Evolutionary conservation across 1,139 yeast genomes (phyloP), one percentile per base, ranked within the genome.

Genomic region (Komagataea norvegica): DNA sequence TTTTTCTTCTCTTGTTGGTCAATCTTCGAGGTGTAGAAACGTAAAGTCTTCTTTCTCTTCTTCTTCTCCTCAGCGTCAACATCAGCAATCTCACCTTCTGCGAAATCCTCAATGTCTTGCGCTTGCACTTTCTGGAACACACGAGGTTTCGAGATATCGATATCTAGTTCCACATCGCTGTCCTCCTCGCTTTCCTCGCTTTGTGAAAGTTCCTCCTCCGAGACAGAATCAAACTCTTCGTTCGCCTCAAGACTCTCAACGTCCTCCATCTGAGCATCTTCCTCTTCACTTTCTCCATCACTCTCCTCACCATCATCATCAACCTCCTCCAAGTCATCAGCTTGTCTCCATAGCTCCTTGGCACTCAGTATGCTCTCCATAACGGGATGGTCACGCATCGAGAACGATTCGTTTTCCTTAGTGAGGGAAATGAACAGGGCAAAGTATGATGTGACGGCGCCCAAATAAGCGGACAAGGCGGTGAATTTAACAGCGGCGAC

Each of bases 11-110:
- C 77, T 36, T 85, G 84, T 62, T 85, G 89, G 60, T 88, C 96
- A 61, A 91, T 89, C 64, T 89, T 91, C 44, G 97, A 85, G 2
- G 98, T 91, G 70, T 91, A 91, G 78, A 91, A 93, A 51, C 97
- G 79, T 52, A 91, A 75, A 1, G 95, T 76, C 60, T 78, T 80
- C 67, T 84, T 86, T 55, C 95, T 80, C 30, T 79, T 77, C 41
- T 72, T 74, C 60, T 91, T 88, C 38, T 89, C 98, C 57, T 87
- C 95, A 45, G 75, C 72, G 59, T 91, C 97, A 34, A 87, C 79
- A 24, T 81, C 91, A 36, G 82, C 86, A 29, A 76, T 66, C 14
- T 73, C 73, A 27, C 77, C 67, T 57, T 85, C 95, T 11, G 75
- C 67, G 53, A 67, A 80, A 57, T 85, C 54, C 18, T 54, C 52